These are phyloP conservation scores for Brasenia schreberi DNA, from an alignment of 164 flowering plant species.

Conservation along the genomic window DNA sequence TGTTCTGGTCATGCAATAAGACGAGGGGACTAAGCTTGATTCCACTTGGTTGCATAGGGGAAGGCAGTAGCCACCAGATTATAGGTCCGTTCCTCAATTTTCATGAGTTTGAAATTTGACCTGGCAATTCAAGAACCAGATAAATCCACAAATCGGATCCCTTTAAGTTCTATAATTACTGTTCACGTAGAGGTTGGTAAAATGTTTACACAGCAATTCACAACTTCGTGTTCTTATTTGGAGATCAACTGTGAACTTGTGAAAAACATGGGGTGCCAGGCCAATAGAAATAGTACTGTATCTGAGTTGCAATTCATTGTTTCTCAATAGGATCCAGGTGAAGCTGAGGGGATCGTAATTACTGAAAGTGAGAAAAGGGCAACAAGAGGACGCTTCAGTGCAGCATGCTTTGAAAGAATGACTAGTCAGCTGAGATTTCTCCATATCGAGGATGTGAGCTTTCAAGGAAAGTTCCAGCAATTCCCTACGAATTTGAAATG, in stretches of 20 bases:
- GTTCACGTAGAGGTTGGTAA: too few species aligned
- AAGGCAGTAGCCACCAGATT: too few species aligned
- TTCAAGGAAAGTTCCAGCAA: neutral
- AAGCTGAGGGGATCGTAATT: neutral
- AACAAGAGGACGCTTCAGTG: neutral
- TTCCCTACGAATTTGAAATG: neutral
- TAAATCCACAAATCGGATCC: too few species aligned
- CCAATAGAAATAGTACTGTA: neutral
- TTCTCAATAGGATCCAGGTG: neutral
- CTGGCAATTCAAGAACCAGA: too few species aligned
- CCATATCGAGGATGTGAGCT: neutral
- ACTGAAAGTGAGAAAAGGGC: neutral
- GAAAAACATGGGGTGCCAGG: neutral
- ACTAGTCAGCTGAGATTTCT: neutral
- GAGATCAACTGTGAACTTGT: neutral
- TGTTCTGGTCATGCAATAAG: too few species aligned
- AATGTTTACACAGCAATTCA: too few species aligned
- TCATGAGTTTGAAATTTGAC: too few species aligned
- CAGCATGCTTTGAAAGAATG: neutral
- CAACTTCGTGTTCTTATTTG: too few species aligned
- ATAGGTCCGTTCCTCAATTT: too few species aligned
- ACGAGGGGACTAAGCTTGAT: too few species aligned
- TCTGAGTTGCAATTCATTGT: neutral
- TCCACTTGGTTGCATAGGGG: too few species aligned
- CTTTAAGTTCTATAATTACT: too few species aligned